Percentiles rank a stretch among this genome's conserved stretches.
Evolutionary conservation across 2,329 filamentous ascomycete species (phyloP).

Genomic region (Aureobasidium sp.): DNA sequence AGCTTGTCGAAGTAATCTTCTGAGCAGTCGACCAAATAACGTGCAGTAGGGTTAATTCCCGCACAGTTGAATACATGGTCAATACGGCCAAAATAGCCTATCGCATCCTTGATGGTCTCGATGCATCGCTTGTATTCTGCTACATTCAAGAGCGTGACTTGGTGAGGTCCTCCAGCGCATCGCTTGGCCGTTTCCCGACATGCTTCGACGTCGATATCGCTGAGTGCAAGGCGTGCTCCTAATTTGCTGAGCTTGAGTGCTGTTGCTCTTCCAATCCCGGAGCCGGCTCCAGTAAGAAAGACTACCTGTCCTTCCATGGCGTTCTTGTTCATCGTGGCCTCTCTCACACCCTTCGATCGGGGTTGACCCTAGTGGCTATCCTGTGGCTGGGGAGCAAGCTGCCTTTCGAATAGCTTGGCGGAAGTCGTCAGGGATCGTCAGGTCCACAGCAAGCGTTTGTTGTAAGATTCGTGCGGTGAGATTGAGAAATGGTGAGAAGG

Average conservation of each 20-base stretch:
- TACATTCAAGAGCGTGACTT: conserved; percentile 31
- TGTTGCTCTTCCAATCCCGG: conserved; percentile 37
- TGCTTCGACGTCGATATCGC: conserved; percentile 32
- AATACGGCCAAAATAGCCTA: conserved; percentile 29
- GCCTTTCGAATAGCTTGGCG: not conserved
- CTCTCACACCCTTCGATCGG: not conserved
- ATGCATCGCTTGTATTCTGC: conserved; percentile 23
- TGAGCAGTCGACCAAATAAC: conserved; percentile 29
- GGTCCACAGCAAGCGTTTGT: not conserved
- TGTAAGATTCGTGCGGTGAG: not conserved
- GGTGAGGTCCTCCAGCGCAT: conserved; percentile 28
- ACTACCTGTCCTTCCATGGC: conserved; percentile 21
- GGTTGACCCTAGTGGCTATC: not conserved
- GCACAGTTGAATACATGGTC: conserved; percentile 40
- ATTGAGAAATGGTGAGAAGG: not conserved
- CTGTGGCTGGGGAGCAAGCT: not conserved
- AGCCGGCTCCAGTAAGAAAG: conserved; percentile 28
- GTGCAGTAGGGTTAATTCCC: conserved; percentile 30
- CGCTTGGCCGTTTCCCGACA: conserved; percentile 23
- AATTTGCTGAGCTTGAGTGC: conserved; percentile 38
- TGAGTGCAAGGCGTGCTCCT: conserved; percentile 37
- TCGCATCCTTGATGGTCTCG: conserved; percentile 23
- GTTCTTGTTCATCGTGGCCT: not conserved
- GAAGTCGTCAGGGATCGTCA: not conserved
- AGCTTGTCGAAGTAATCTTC: conserved; percentile 39